Percentiles rank a stretch among this genome's conserved stretches.
Conservation (phyloP, 2,329 filamentous ascomycete species). For the Basipetospora chlamydospora region DNA sequence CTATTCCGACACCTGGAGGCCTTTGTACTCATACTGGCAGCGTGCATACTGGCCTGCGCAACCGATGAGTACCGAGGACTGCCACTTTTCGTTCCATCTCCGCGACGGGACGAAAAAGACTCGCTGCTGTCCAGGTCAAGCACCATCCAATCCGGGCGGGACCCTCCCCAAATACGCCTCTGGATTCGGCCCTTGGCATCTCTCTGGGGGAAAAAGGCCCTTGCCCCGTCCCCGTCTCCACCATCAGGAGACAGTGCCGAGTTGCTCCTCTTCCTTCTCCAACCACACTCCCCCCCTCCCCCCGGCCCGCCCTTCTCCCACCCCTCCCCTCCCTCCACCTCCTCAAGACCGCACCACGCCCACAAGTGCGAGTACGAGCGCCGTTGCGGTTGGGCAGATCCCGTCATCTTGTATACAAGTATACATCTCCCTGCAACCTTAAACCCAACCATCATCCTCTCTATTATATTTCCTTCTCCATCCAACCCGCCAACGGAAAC, state of each 20-base stretch:
- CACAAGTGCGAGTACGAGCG: too few species aligned
- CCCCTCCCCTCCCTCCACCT: background rate
- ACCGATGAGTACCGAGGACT: too few species aligned
- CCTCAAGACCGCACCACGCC: background rate
- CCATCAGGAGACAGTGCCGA: slow-evolving; percentile 4
- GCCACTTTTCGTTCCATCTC: too few species aligned
- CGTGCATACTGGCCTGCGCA: too few species aligned
- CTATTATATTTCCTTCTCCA: slow-evolving; percentile 1
- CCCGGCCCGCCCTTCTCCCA: background rate
- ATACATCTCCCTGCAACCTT: slow-evolving; percentile 30
- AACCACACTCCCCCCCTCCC: background rate
- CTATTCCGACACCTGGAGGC: too few species aligned
- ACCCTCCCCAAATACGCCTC: background rate
- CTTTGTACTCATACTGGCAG: too few species aligned
- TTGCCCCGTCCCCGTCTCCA: slow-evolving; percentile 1
- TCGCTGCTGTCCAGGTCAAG: background rate
- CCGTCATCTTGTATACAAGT: slow-evolving; percentile 24
- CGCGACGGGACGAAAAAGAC: background rate
- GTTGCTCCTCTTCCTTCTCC: background rate
- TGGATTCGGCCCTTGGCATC: background rate
- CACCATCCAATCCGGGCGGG: background rate
- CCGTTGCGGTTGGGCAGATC: background rate
- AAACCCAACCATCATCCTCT: slow-evolving; percentile 15
- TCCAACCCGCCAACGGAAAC: slow-evolving; percentile 2
- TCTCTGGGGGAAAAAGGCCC: background rate